Base-by-base conservation (phyloP, 306 rosid genomes). In the Rosa lucieae region DNA sequence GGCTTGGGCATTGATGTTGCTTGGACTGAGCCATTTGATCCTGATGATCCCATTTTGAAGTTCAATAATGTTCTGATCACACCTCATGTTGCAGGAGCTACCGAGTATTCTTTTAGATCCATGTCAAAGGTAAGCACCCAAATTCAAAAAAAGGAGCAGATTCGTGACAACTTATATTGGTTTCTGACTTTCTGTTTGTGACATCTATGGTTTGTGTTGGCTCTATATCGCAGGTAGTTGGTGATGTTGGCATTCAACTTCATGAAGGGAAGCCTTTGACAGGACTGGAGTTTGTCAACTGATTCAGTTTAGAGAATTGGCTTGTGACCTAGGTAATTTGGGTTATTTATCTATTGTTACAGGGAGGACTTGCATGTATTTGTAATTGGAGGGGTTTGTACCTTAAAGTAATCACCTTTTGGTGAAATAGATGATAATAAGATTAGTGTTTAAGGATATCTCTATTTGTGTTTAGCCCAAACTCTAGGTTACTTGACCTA, bases 1-100 rank as follows among this genome's bases (percentile, higher is more conserved):
- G 97, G 99, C 77, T 82, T 94, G 81, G 99, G 90, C 67, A 91
- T 88, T 52, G 97, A 94, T 78, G 97, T 94, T 53, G 91, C 97
- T 67, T 94, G 99, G 97, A 89, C 84, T 10, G 98, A 94, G 79
- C 99, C 97, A 73, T 87, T 91, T 83, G 83, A 91, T 67, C 99
- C 97, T 17, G 78, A 84, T 39, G 97, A 91, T 77, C 91, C 81
- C 55, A 86, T 94, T 85, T 79, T 92, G 80, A 85, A 88, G 85
- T 86, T 86, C 80, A 82, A 81, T 81, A 94, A 94, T 81, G 93
- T 89, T 82, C 59, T 91, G 80, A 75, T 89, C 83, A 94, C 98
- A 32, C 97, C 98, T 82, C 98, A 94, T 82, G 85, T 94, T 63
- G 98, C 93, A 40, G 97, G 98, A 21, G 92, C 91, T 52, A 92